A percentile compares a stretch with the other conserved stretches of the same genome.
These are phyloP conservation scores for Adansonia rubrostipa DNA, from an alignment of 441 rosid genomes.

Conservation along the genomic window DNA sequence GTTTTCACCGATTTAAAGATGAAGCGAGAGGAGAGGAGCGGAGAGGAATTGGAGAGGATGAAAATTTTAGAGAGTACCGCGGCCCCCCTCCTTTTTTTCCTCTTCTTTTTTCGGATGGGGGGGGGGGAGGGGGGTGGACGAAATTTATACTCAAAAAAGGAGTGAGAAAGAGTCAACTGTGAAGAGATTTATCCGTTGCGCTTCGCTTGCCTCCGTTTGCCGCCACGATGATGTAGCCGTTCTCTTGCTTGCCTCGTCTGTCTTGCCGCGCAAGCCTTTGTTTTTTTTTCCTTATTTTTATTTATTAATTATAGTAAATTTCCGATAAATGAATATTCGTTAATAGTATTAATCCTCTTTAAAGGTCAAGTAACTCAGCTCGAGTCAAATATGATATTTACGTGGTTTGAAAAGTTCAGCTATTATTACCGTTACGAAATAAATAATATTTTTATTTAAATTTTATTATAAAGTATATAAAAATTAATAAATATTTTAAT, in stretches of 20 bases:
- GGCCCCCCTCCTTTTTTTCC: conserved; percentile 43
- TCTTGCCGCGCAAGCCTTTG: not conserved
- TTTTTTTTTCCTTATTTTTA: not conserved
- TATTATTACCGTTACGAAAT: too few relatives aligned
- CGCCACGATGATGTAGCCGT: not conserved
- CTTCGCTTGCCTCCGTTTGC: not conserved
- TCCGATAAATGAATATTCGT: too few relatives aligned
- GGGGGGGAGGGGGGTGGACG: not conserved
- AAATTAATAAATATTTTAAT: too few relatives aligned
- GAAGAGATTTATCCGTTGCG: not conserved
- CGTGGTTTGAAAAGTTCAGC: too few relatives aligned
- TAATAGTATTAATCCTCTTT: too few relatives aligned
- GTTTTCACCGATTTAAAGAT: not conserved
- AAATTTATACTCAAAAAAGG: conserved; percentile 4
- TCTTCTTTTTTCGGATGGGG: not conserved
- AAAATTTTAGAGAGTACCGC: conserved; percentile 59
- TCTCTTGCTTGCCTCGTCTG: not conserved
- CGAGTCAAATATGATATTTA: too few relatives aligned
- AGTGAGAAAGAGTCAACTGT: not conserved
- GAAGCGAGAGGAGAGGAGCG: conserved; percentile 45
- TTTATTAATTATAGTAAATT: too few relatives aligned
- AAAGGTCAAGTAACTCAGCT: too few relatives aligned
- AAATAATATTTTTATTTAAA: too few relatives aligned
- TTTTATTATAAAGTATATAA: too few relatives aligned
- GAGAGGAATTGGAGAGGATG: conserved; percentile 48